Evolutionary conservation across 2,329 filamentous ascomycete genomes (phyloP).

Genomic region (Biscogniauxia marginata): DNA sequence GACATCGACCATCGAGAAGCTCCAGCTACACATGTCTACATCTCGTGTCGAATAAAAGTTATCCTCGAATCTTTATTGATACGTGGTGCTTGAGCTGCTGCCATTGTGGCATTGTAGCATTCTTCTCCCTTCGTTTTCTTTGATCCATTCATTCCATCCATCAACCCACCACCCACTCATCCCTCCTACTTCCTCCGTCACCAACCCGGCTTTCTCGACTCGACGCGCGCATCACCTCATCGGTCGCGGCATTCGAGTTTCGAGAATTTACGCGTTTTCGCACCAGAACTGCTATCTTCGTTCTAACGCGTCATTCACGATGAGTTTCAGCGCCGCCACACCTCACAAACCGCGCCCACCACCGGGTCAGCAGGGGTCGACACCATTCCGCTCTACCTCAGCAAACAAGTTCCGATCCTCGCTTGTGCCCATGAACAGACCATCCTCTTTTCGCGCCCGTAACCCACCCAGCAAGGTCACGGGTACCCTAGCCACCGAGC

Average conservation of each 20-base stretch:
- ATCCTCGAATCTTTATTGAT: slow-evolving; percentile 13
- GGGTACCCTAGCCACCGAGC: slow-evolving; percentile 17
- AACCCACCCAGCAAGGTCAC: slow-evolving; percentile 22
- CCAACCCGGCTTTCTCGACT: slow-evolving; percentile 1
- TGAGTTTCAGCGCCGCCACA: slow-evolving; percentile 26
- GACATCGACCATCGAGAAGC: slow-evolving; percentile 11
- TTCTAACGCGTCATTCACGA: slow-evolving; percentile 17
- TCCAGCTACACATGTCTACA: not conserved
- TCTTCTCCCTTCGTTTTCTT: slow-evolving; percentile 1
- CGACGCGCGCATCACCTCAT: slow-evolving; percentile 6
- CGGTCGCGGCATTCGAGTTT: not conserved
- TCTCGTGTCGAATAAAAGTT: not conserved
- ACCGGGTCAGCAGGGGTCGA: slow-evolving; percentile 30
- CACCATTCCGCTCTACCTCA: slow-evolving; percentile 29
- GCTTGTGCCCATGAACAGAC: slow-evolving; percentile 30
- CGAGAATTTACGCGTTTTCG: not conserved
- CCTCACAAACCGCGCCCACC: slow-evolving; percentile 30
- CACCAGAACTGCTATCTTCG: not conserved
- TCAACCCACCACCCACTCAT: not conserved
- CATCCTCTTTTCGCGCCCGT: slow-evolving; percentile 24
- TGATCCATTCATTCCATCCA: not conserved
- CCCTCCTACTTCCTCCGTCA: not conserved
- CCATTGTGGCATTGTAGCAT: slow-evolving; percentile 2
- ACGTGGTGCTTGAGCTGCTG: slow-evolving; percentile 12
- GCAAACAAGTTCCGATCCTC: slow-evolving; percentile 33